These are phyloP conservation scores for Proliferodiscus dingleyae DNA, from an alignment of 2,329 filamentous ascomycete genomes.

Conservation along the genomic window DNA sequence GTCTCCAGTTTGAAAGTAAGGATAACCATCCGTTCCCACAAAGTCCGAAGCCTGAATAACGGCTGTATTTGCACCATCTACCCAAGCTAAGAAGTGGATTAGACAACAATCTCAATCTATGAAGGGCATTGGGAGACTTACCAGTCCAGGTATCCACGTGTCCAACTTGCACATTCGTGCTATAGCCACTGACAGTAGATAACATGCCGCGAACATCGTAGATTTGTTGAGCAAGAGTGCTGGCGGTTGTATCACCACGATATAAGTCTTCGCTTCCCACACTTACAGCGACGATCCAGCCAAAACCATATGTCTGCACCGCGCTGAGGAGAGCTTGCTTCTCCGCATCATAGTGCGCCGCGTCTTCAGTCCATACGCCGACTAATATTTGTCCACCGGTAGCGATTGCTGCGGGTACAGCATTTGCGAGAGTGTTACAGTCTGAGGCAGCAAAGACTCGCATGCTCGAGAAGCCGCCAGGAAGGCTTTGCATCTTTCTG, in stretches of 20 bases:
- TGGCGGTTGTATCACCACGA: constrained; percentile 42
- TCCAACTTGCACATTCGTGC: constrained; percentile 51
- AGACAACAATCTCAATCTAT: no score
- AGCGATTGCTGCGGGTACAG: constrained; percentile 53
- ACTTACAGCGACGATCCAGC: constrained; percentile 59
- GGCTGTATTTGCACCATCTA: constrained; percentile 52
- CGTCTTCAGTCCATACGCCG: constrained; percentile 58
- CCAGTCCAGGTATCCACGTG: constrained; percentile 68
- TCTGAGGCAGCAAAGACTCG: constrained; percentile 57
- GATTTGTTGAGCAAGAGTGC: constrained; percentile 40
- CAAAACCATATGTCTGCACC: constrained; percentile 49
- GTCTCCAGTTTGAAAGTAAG: constrained; percentile 58
- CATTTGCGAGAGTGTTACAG: constrained; percentile 44
- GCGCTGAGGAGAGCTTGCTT: constrained; percentile 55
- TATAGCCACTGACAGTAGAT: constrained; percentile 40
- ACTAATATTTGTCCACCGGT: constrained; percentile 58
- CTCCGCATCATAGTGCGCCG: constrained; percentile 52
- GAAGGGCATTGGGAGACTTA: no score
- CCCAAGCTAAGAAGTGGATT: no score
- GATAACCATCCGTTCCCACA: constrained; percentile 61
- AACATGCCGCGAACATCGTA: constrained; percentile 50
- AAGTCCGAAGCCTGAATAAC: constrained; percentile 61
- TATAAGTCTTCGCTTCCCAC: constrained; percentile 67
- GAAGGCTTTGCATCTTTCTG: constrained; percentile 40
- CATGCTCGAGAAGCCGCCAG: constrained; percentile 52